Evolutionary conservation across 2,329 filamentous ascomycete genomes (phyloP).

Genomic region (Beauveria australis): DNA sequence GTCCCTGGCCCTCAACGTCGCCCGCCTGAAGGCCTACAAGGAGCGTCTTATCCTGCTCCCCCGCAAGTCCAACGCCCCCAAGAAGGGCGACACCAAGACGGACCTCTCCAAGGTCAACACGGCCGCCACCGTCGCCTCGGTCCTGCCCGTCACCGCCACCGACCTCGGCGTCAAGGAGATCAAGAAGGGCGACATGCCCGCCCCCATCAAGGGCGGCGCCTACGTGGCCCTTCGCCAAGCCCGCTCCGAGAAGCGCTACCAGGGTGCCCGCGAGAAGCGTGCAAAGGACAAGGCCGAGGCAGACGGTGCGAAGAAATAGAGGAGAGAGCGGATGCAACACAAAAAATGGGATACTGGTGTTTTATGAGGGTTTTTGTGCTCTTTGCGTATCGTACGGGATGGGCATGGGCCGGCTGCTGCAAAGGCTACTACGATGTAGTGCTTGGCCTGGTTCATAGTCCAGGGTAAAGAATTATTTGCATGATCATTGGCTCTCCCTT

Average conservation of each 20-base stretch:
- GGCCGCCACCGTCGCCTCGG: slow-evolving; percentile 36
- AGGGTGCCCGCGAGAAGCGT: slow-evolving; percentile 88
- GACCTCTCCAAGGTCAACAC: slow-evolving; percentile 60
- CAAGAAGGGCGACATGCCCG: slow-evolving; percentile 72
- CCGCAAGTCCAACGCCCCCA: slow-evolving; percentile 85
- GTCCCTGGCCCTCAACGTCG: slow-evolving; percentile 88
- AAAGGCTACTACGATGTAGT: slow-evolving; percentile 25
- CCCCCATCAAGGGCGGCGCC: slow-evolving; percentile 70
- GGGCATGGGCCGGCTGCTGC: slow-evolving; percentile 28
- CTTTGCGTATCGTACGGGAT: slow-evolving; percentile 20
- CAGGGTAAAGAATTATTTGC: slow-evolving; percentile 34
- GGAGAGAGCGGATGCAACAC: slow-evolving; percentile 14
- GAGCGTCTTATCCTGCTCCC: slow-evolving; percentile 95
- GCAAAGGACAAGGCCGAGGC: slow-evolving; percentile 80
- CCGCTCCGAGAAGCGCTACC: slow-evolving; percentile 72
- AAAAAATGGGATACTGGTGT: slow-evolving; percentile 13
- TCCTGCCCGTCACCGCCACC: slow-evolving; percentile 66
- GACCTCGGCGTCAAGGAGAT: slow-evolving; percentile 62
- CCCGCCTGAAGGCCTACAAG: slow-evolving; percentile 96
- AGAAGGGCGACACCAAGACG: slow-evolving; percentile 88
- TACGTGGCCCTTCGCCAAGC: slow-evolving; percentile 79
- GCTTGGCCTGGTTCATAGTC: slow-evolving; percentile 28
- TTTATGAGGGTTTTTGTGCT: slow-evolving; percentile 14
- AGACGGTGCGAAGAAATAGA: slow-evolving; percentile 79
- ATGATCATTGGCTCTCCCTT: slow-evolving; percentile 31